Evolutionary conservation across 129 eudicot genomes (phyloP).

Genomic region (Chrysanthemum makinoi): DNA sequence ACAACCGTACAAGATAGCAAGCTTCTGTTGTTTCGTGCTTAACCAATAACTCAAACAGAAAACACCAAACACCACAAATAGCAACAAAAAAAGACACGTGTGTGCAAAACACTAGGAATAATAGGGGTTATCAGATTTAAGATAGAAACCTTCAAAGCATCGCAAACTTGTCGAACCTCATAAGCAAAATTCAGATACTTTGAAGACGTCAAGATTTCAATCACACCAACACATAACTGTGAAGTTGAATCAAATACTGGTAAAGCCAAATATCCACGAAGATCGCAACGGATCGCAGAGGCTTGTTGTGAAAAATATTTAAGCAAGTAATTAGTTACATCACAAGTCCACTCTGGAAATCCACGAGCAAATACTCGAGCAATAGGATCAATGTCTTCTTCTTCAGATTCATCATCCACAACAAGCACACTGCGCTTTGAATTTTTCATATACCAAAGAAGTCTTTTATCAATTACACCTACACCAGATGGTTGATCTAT

Average conservation of each 20-base stretch:
- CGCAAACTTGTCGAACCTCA: slow-evolving; percentile 3
- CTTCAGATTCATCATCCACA: not conserved
- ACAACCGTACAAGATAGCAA: not conserved
- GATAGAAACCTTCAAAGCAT: not conserved
- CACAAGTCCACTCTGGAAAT: slow-evolving; percentile 15
- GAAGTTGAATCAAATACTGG: not conserved
- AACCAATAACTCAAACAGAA: not conserved
- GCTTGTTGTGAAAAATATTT: not conserved
- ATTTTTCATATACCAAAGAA: not conserved
- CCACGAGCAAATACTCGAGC: slow-evolving; percentile 12
- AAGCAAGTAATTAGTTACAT: not conserved
- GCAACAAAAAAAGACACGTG: not conserved
- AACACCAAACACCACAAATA: not conserved
- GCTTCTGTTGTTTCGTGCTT: not conserved
- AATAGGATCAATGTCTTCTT: not conserved
- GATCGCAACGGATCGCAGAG: not conserved
- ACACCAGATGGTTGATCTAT: slow-evolving; percentile 3
- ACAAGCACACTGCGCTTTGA: not conserved
- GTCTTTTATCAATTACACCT: not conserved
- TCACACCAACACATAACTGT: slow-evolving; percentile 9
- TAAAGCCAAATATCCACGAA: slow-evolving; percentile 8
- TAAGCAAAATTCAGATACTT: not conserved
- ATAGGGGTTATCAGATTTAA: not conserved
- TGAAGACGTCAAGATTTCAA: not conserved
- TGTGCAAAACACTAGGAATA: too few species aligned